Evolutionary conservation across 108 stramenopile species (phyloP).

Genomic region (Skeletonema costatum): DNA sequence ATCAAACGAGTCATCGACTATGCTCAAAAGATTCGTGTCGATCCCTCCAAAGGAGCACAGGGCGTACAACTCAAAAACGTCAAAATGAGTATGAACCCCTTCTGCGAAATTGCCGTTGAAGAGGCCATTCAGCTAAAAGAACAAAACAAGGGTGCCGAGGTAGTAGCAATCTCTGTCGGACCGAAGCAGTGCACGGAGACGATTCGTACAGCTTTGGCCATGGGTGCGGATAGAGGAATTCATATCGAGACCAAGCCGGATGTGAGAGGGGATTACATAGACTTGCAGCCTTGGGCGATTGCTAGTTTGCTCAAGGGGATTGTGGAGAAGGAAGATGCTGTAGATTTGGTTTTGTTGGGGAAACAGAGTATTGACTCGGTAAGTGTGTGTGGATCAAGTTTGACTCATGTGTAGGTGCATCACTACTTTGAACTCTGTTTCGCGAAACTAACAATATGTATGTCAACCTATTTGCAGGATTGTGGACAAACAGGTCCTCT

Average conservation of each 20-base stretch:
- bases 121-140: slow-evolving; percentile 97
- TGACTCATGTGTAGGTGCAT: slow-evolving; percentile 21
- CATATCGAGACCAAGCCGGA: slow-evolving; percentile 89
- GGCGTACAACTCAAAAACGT: slow-evolving; percentile 95
- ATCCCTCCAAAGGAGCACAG: slow-evolving; percentile 71
- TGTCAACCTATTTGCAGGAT: slow-evolving; percentile 37
- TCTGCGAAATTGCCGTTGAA: slow-evolving; percentile 98
- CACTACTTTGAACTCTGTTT: neutral
- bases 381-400: slow-evolving; percentile 51
- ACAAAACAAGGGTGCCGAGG: slow-evolving; percentile 71
- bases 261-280: slow-evolving; percentile 91
- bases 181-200: slow-evolving; percentile 97
- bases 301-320: slow-evolving; percentile 82
- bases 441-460: neutral
- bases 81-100: slow-evolving; percentile 99
- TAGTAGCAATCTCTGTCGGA: slow-evolving; percentile 96
- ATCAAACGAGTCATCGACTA: slow-evolving; percentile 99
- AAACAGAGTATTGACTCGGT: slow-evolving; percentile 98
- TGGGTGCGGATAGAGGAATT: slow-evolving; percentile 91
- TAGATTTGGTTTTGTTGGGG: slow-evolving; percentile 93
- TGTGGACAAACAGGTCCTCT: slow-evolving; percentile 89
- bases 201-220: slow-evolving; percentile 91
- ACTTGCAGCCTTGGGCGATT: slow-evolving; percentile 96
- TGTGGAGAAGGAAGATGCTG: slow-evolving; percentile 80
- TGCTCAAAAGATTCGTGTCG: slow-evolving; percentile 98